Conservation (phyloP, 352 stramenopile species). For the Thalassiosira exigua region DNA sequence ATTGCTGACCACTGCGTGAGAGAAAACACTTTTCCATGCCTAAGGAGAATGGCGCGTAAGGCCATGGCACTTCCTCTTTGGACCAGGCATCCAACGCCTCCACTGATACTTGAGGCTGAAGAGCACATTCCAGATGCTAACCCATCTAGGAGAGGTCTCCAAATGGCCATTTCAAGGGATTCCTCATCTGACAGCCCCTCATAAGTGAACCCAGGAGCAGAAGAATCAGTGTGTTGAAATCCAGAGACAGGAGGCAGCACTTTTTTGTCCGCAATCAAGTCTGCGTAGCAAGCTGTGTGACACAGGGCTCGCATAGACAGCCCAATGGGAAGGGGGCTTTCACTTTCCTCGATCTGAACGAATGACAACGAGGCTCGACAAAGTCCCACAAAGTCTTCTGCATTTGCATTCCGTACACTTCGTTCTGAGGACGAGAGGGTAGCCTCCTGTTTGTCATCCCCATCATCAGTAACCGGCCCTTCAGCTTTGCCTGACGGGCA, state of each 20-base stretch:
- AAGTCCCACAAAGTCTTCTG: slow-evolving; percentile 84
- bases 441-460: slow-evolving; percentile 23
- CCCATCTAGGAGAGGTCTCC: slow-evolving; percentile 82
- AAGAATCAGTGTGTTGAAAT: slow-evolving; percentile 63
- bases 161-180: slow-evolving; percentile 82
- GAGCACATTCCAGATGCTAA: slow-evolving; percentile 77
- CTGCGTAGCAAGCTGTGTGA: slow-evolving; percentile 84
- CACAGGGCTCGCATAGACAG: slow-evolving; percentile 85
- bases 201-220: slow-evolving; percentile 73
- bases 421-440: slow-evolving; percentile 61
- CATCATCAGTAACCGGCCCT: slow-evolving; percentile 39
- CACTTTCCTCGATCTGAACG: slow-evolving; percentile 67
- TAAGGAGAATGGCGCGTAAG: slow-evolving; percentile 81
- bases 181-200: slow-evolving; percentile 73
- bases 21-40: slow-evolving; percentile 81
- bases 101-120: slow-evolving; percentile 61
- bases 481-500: slow-evolving; percentile 42
- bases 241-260: slow-evolving; percentile 78
- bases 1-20: slow-evolving; percentile 70
- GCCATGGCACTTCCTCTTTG: slow-evolving; percentile 82
- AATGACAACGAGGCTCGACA: slow-evolving; percentile 81
- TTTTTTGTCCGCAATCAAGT: slow-evolving; percentile 80
- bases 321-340: slow-evolving; percentile 69
- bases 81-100: slow-evolving; percentile 79
- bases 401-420: slow-evolving; percentile 72